Base-by-base conservation (phyloP, 208 protist species). In the Acanthamoeba sp. region DNA sequence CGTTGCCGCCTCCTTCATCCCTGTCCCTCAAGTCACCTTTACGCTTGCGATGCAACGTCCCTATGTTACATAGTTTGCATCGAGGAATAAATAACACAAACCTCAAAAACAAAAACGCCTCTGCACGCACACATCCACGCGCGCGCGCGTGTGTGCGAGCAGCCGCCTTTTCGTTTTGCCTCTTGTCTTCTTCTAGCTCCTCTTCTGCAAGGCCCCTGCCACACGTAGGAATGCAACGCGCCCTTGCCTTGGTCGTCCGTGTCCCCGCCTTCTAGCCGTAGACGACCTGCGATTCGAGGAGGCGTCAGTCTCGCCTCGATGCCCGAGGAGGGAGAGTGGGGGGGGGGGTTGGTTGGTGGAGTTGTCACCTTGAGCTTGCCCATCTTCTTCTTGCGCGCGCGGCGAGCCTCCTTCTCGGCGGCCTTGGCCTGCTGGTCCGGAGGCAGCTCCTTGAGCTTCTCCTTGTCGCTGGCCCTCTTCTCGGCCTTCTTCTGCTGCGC, bases 331-430 rank as follows among this genome's bases (percentile, higher is more conserved):
- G 6, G 59, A 69, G 16, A 22, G n/a, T 29, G 24, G 22, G 24
- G 14, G 24, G 16, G n/a, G 6, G 59, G 59, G 59, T 22, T 52
- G 48, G 48, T 52, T 22, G 48, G 1, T 12, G 16, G 1, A 52
- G 48, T 16, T 29, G 1, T 14, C 27, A 52, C 73, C 73, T 84
- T 84, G 29, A 84, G 73, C 73, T 84, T 84, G 73, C 73, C 73
- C 73, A 84, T 84, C 73, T 84, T 84, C 73, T 84, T 84, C 73
- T 84, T 84, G 42, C 73, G 73, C 2, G 73, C 73, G 12, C 73
- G 73, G 73, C 73, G 73, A 52, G 73, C 73, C 29, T 84, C 73
- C 73, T 34, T 84, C 6, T 84, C 73, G 27, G 16, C 73, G 73
- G 42, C 73, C 73, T 84, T 84, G 73, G 73, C 73, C 73, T 84